These are phyloP conservation scores for Cyclocybe aegerita DNA, from an alignment of 768 basidiomycete genomes.

Conservation along the genomic window DNA sequence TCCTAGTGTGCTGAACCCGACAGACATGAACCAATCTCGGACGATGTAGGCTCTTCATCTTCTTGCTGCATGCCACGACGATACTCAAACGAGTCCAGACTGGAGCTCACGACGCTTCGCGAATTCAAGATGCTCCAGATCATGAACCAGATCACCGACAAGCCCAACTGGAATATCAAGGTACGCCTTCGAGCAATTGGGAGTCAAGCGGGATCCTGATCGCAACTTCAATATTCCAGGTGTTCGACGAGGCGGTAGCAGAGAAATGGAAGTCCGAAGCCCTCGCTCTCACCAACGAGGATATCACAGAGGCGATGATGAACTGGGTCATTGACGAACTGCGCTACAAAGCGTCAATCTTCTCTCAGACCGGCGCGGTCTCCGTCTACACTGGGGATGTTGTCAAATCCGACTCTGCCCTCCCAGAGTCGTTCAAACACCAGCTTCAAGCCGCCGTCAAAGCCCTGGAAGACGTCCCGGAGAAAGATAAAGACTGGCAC, in stretches of 20 bases:
- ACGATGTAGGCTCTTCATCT: too few species aligned
- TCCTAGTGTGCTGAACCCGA: too few species aligned
- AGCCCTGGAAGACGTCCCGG: constrained; percentile 34
- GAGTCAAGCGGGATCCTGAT: background rate
- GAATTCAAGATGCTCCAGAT: constrained; percentile 33
- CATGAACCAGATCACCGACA: constrained; percentile 35
- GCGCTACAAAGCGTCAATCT: constrained; percentile 17
- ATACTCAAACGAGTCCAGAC: constrained; percentile 3
- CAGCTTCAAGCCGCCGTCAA: constrained; percentile 23
- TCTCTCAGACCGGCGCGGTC: constrained; percentile 11
- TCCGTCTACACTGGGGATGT: constrained; percentile 26
- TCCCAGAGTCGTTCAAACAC: constrained; percentile 21
- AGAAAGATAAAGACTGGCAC: constrained; percentile 43
- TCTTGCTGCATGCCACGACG: too few species aligned
- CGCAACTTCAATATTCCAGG: constrained; percentile 3
- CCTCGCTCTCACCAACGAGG: constrained; percentile 5
- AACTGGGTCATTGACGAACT: constrained; percentile 27
- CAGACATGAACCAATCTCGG: too few species aligned
- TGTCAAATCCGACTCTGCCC: constrained; percentile 31
- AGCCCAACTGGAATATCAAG: constrained; percentile 31
- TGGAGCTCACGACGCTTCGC: constrained; percentile 23
- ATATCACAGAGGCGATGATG: constrained; percentile 25
- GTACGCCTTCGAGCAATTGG: constrained; percentile 8
- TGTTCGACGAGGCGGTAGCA: constrained; percentile 19
- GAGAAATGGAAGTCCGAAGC: constrained; percentile 26